Percentiles rank a stretch among this genome's conserved stretches.
Conservation (phyloP, 2,329 filamentous ascomycete genomes). For the Penicillium polonicum region DNA sequence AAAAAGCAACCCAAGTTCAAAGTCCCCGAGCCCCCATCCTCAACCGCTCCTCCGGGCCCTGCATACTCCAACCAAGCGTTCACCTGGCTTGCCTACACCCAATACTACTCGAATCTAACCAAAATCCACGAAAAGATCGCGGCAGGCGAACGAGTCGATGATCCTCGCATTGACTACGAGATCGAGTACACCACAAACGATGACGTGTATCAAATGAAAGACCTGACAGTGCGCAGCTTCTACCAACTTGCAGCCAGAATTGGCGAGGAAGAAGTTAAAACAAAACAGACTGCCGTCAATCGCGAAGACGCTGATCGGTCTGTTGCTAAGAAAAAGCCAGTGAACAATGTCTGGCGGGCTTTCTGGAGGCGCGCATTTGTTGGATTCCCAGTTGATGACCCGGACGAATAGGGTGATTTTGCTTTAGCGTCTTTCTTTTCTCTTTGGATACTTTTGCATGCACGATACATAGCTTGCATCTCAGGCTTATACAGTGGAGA, state of each 20-base stretch:
- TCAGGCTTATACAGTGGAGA: background rate
- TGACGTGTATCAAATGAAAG: slow-evolving; percentile 68
- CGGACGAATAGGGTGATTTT: slow-evolving; percentile 42
- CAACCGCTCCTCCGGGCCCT: slow-evolving; percentile 73
- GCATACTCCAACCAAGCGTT: slow-evolving; percentile 85
- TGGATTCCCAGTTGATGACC: slow-evolving; percentile 65
- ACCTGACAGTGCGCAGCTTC: slow-evolving; percentile 81
- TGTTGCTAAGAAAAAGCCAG: slow-evolving; percentile 32
- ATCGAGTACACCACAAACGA: slow-evolving; percentile 87
- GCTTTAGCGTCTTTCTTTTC: slow-evolving; percentile 15
- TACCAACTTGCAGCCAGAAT: slow-evolving; percentile 78
- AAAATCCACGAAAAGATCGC: slow-evolving; percentile 73
- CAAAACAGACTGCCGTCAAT: slow-evolving; percentile 15
- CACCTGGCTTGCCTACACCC: slow-evolving; percentile 75
- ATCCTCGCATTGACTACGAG: slow-evolving; percentile 64
- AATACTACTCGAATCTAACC: slow-evolving; percentile 95
- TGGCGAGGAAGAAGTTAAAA: slow-evolving; percentile 48
- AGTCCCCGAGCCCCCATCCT: slow-evolving; percentile 70
- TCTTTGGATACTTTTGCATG: slow-evolving; percentile 3
- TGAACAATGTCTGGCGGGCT: slow-evolving; percentile 70
- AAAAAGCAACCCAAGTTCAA: slow-evolving; percentile 59
- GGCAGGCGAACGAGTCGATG: slow-evolving; percentile 57
- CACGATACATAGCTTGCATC: background rate
- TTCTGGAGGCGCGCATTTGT: slow-evolving; percentile 81
- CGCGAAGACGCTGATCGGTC: slow-evolving; percentile 21